Evolutionary conservation across 2,329 filamentous ascomycete genomes (phyloP).

Genomic region (Beauveria sp.): DNA sequence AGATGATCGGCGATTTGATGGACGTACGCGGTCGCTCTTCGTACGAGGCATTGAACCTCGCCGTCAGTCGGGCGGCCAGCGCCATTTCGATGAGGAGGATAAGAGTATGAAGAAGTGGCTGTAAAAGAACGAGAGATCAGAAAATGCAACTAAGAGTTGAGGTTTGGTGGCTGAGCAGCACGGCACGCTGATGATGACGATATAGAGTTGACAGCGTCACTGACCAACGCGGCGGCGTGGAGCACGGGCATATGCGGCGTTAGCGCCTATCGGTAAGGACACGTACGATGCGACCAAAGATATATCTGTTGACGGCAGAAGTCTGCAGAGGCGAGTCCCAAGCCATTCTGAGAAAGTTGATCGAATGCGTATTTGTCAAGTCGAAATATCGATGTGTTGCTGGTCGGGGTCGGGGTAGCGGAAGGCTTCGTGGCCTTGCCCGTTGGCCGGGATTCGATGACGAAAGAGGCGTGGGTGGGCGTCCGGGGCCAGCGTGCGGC

Average conservation of each 20-base stretch:
- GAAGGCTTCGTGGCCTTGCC: constrained; percentile 1
- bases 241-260: constrained; percentile 1
- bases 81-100: constrained; percentile 85
- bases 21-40: constrained; percentile 71
- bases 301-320: constrained; percentile 47
- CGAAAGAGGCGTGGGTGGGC: neutral
- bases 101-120: constrained; percentile 83
- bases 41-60: constrained; percentile 93
- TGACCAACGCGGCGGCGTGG: constrained; percentile 2
- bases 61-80: constrained; percentile 70
- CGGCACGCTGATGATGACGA: neutral
- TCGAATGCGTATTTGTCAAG: neutral
- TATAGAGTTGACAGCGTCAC: neutral
- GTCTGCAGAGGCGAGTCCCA: constrained; percentile 3
- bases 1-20: neutral
- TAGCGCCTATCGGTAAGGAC: neutral
- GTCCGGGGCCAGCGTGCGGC: neutral
- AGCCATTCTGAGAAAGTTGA: neutral
- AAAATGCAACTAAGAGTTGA: constrained; percentile 15
- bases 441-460: neutral
- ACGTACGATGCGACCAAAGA: constrained; percentile 67
- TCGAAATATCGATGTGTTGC: neutral
- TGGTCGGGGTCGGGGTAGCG: neutral
- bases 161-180: constrained; percentile 11
- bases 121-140: constrained; percentile 14